Evolutionary conservation across 2,329 filamentous ascomycete species (phyloP), one percentile per base, ranked within the genome.

Genomic region (Ceratocystis variospora): DNA sequence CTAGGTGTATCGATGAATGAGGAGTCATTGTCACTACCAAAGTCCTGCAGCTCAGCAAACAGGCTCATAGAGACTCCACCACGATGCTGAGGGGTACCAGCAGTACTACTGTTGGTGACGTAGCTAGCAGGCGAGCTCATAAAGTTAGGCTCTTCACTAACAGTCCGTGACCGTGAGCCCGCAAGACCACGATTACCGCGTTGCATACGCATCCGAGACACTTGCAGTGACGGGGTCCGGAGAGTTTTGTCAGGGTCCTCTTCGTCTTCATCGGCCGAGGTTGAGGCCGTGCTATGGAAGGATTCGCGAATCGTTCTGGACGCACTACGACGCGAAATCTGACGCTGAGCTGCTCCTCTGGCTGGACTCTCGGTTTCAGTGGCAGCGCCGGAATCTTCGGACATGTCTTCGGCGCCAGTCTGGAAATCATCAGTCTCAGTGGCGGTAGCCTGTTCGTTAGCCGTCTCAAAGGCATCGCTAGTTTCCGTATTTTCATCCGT

Each of bases 361-460:
- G 78, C 76, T 1, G 76, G 79, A 65, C 80, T 82, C 74, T 96
- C 93, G 0, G 92, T 97, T 76, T 96, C 93, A 0, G 91, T 96
- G 61, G 88, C 79, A 70, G 91, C 88, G 68, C 90, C 90, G 66
- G 85, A 88, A 72, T 87, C 91, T 12, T 67, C 66, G 4, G 63
- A 62, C 64, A 85, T 76, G 25, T 90, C 88, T 71, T 97, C 94
- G 17, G 86, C 84, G n/a, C 89, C 91, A 3, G 93, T 96, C 74
- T 96, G 89, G 83, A 97, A 97, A 69, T 90, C 90, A 71, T 97
- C 93, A 10, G 91, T 96, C 76, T 96, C 92, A 0, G 90, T 96
- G 12, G 80, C 83, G 10, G 66, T 67, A 5, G 57, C 62, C 33
- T 85, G 85, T 75, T 96, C 93, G 72, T 95, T 89, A 28, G 83